A percentile compares a stretch with the other conserved stretches of the same genome.
phyloP scores from a whole-genome alignment of 495 filamentous ascomycete species.

The Hypomontagnella monticulosa region DNA sequence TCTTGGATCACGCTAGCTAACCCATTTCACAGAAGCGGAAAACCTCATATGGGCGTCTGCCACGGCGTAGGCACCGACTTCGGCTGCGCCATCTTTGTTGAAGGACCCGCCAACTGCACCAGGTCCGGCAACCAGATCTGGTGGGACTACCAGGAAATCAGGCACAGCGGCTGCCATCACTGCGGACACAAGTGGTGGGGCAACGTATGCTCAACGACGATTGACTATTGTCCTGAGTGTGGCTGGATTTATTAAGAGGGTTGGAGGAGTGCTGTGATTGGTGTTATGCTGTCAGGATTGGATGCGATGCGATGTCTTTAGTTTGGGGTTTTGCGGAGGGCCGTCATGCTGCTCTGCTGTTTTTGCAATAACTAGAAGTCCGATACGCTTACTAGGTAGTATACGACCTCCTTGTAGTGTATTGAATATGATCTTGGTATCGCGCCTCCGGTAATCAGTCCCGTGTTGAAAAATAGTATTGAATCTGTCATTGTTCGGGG shows the following conservation, averaged over 20 bases:
- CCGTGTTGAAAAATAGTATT: too few relatives aligned
- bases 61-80: slow-evolving; percentile 26
- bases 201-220: slow-evolving; percentile 18
- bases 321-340: too few relatives aligned
- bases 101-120: slow-evolving; percentile 8
- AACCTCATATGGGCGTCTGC: slow-evolving; percentile 20
- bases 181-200: slow-evolving; percentile 30
- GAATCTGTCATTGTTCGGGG: too few relatives aligned
- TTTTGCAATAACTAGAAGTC: too few relatives aligned
- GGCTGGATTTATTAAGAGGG: slow-evolving; percentile 30
- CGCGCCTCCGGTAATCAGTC: too few relatives aligned
- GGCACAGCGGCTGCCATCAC: slow-evolving; percentile 18
- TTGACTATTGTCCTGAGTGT: slow-evolving; percentile 28
- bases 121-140: slow-evolving; percentile 34
- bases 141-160: slow-evolving; percentile 36
- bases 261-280: neutral
- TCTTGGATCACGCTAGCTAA: neutral
- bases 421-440: too few relatives aligned
- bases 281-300: neutral
- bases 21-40: slow-evolving; percentile 14
- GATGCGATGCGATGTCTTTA: neutral
- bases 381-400: too few relatives aligned
- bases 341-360: too few relatives aligned
- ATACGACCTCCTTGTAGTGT: too few relatives aligned
- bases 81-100: slow-evolving; percentile 29